These are phyloP conservation scores for Lignosus rhinocerotis DNA, from an alignment of 1,284 basidiomycete species.

Conservation along the genomic window DNA sequence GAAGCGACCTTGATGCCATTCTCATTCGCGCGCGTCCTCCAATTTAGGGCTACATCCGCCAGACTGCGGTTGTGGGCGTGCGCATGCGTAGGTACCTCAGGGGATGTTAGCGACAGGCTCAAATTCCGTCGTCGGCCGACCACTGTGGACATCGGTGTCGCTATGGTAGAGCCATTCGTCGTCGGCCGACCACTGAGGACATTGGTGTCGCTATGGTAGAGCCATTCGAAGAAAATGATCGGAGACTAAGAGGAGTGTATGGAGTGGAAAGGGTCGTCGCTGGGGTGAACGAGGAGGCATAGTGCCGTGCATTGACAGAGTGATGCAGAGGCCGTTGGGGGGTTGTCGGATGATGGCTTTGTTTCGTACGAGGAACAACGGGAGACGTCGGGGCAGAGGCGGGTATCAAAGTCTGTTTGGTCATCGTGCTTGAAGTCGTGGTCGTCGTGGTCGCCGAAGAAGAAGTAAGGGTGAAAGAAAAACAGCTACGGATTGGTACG, in stretches of 20 bases:
- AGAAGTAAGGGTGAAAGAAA: constrained; percentile 10
- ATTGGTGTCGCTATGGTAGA: constrained; percentile 59
- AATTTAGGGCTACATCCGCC: constrained; percentile 66
- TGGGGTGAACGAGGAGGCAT: constrained; percentile 46
- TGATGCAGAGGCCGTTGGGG: constrained; percentile 46
- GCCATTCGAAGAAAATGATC: constrained; percentile 54
- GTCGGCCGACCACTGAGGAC: constrained; percentile 35
- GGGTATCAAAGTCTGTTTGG: constrained; percentile 35
- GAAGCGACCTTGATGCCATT: constrained; percentile 68
- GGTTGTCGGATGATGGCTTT: constrained; percentile 42
- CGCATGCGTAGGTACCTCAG: constrained; percentile 29
- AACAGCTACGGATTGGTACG: constrained; percentile 10
- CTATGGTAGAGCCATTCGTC: too few relatives aligned
- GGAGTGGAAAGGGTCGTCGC: constrained; percentile 49
- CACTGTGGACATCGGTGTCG: constrained; percentile 38
- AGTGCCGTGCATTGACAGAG: constrained; percentile 36
- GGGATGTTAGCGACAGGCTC: constrained; percentile 33
- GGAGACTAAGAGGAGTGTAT: constrained; percentile 66
- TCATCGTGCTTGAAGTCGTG: constrained; percentile 31
- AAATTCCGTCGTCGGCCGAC: constrained; percentile 39
- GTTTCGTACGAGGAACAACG: constrained; percentile 39
- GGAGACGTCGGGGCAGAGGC: constrained; percentile 50
- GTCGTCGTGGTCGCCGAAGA: constrained; percentile 25
- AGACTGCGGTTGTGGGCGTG: constrained; percentile 33
- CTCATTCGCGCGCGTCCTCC: constrained; percentile 70